Evolutionary conservation across 2,329 filamentous ascomycete species (phyloP).

Genomic region (Aspergillus aculeatus): DNA sequence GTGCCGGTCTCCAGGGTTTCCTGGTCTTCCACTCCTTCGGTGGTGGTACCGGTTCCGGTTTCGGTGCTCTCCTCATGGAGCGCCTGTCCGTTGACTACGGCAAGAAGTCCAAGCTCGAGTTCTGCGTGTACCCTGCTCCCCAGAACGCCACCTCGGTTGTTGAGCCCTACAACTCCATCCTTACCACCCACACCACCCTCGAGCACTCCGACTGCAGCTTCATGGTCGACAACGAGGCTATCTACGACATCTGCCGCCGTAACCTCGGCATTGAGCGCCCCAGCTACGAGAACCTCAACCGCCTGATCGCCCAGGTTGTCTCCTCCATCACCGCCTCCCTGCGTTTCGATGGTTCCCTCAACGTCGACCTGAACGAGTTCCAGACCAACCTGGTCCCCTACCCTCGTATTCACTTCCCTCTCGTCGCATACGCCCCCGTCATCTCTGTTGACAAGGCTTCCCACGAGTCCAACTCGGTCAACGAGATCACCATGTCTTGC

Average conservation of each 20-base stretch:
- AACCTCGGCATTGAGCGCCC: slow-evolving; percentile 97
- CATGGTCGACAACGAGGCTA: slow-evolving; percentile 99
- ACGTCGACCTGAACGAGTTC: slow-evolving; percentile 99
- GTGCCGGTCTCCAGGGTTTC: slow-evolving; percentile 97
- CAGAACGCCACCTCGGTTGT: slow-evolving; percentile 97
- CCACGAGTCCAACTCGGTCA: slow-evolving; percentile 96
- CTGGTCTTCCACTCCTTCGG: slow-evolving; percentile 99
- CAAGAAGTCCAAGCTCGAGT: slow-evolving; percentile 99
- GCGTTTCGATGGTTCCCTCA: slow-evolving; percentile 96
- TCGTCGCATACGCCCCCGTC: slow-evolving; percentile 93
- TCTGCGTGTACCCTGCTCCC: slow-evolving; percentile 97
- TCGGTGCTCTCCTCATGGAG: slow-evolving; percentile 98
- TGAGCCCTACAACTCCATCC: slow-evolving; percentile 99
- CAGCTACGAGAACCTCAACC: slow-evolving; percentile 98
- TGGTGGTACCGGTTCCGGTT: slow-evolving; percentile 97
- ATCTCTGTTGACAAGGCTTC: slow-evolving; percentile 93
- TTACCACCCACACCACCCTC: slow-evolving; percentile 97
- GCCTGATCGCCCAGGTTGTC: slow-evolving; percentile 96
- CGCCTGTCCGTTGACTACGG: slow-evolving; percentile 98
- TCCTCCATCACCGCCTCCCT: slow-evolving; percentile 98
- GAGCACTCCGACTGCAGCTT: slow-evolving; percentile 99
- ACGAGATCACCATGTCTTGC: slow-evolving; percentile 98
- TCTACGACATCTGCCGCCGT: slow-evolving; percentile 98
- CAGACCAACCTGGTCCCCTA: slow-evolving; percentile 99
- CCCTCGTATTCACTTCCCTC: slow-evolving; percentile 98